Base-by-base conservation (phyloP, 176 grass and related monocot species). In the Melocanna baccifera region DNA sequence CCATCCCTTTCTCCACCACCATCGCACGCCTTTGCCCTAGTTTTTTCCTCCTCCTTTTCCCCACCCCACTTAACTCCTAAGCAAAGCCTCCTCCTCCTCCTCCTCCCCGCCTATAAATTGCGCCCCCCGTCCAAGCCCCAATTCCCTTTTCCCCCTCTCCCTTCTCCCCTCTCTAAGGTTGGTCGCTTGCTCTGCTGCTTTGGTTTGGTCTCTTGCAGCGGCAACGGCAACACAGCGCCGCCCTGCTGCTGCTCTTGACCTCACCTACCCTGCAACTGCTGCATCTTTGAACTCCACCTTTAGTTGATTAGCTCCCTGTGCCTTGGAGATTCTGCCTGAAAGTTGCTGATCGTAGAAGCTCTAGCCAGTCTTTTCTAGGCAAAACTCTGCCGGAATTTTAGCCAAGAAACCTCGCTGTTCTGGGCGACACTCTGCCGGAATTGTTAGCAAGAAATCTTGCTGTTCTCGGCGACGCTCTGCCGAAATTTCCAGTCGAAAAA, bases 81-180 rank as follows among this genome's bases (percentile, higher is more conserved):
- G 80, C 89, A 88, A 79, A 83, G 56, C 56, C 67, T 8, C 46
- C 39, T 67, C n/a, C 30, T 30, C 62, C 39, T 1, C 28, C 59
- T 11, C 25, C 20, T 19, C 7, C 22, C 0, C 8, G 26, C 34
- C 91, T 94, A 94, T 94, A 94, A 94, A 94, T 90, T 92, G 53
- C 46, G 65, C 37, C 19, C 82, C 30, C 25, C 61, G 64, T 86
- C 72, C 81, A 79, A 79, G 72, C 90, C 92, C 67, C 90, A 90
- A 94, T 90, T 92, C 87, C 92, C 92, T 92, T 94, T 94, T 94
- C 92, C 92, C 90, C 77, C 79, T 82, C 23, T 32, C 73, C 36
- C 36, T 29, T 88, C 81, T 46, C 76, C 80, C 87, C 68, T 85
- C 82, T 36, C 71, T 62, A 80, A 58, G 84, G 25, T 34, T 72